Percentiles rank a stretch among this genome's conserved stretches.
Evolutionary conservation across 148 eudicot genomes (phyloP).

Genomic region (Nepenthes gracilis): DNA sequence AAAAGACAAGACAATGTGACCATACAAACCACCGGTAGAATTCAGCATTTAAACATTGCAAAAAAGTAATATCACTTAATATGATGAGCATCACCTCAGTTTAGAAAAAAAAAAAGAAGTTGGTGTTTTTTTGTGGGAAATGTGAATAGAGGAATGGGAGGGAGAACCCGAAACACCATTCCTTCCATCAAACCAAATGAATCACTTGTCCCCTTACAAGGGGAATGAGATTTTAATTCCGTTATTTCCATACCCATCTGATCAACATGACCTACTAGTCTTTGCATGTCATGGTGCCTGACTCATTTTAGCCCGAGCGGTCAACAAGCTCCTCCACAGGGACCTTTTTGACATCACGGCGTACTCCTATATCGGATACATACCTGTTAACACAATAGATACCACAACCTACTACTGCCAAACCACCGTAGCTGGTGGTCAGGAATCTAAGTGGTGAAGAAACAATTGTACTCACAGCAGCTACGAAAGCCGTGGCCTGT

Average conservation of each 20-base stretch:
- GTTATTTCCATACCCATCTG: not conserved
- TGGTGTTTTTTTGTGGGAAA: no score
- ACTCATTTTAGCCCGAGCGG: constrained; percentile 8
- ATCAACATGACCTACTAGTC: not conserved
- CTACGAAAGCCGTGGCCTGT: constrained; percentile 60
- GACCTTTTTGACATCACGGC: constrained; percentile 69
- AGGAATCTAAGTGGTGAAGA: constrained; percentile 70
- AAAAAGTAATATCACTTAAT: no score
- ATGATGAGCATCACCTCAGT: no score
- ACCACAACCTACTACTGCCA: constrained; percentile 53
- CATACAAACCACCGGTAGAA: no score
- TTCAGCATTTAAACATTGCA: no score
- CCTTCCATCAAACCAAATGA: no score
- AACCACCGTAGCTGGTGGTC: constrained; percentile 46
- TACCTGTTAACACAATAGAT: constrained; percentile 62
- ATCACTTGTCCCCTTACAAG: no score
- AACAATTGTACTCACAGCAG: constrained; percentile 50
- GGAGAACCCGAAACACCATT: no score
- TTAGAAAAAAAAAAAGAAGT: no score
- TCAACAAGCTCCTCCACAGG: constrained; percentile 67
- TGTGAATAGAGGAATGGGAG: no score
- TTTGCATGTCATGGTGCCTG: not conserved
- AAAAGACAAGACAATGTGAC: no score
- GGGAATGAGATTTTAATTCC: no score
- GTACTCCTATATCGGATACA: constrained; percentile 67